Conservation (phyloP, 768 basidiomycete species). For the Mycena rosella region DNA sequence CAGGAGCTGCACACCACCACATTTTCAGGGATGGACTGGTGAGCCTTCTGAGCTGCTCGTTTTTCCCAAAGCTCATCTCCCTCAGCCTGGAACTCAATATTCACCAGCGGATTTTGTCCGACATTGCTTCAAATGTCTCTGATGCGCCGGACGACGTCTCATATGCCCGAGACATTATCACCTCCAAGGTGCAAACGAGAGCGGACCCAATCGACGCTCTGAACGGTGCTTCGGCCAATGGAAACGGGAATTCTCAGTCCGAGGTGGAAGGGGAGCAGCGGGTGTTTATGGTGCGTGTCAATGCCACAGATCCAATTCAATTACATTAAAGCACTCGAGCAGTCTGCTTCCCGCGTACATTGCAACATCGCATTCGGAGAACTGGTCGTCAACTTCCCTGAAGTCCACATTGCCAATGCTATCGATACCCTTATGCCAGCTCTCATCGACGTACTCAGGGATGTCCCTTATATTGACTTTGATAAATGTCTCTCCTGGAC, state of each 20-base stretch:
- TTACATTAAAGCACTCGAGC: constrained; percentile 18
- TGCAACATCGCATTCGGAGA: constrained; percentile 90
- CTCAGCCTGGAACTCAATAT: constrained; percentile 82
- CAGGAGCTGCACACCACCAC: background rate
- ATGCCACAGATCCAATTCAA: background rate
- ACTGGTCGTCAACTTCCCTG: constrained; percentile 74
- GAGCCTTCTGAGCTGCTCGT: constrained; percentile 36
- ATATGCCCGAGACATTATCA: constrained; percentile 68
- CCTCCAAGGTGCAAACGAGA: constrained; percentile 69
- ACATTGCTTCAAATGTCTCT: constrained; percentile 73
- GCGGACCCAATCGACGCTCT: constrained; percentile 43
- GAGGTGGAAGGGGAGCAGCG: constrained; percentile 47
- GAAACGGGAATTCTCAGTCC: constrained; percentile 40
- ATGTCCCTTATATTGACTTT: constrained; percentile 83
- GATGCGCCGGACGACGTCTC: constrained; percentile 60
- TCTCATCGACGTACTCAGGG: constrained; percentile 75
- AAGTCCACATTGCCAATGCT: constrained; percentile 62
- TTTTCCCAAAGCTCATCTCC: constrained; percentile 3
- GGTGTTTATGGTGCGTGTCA: constrained; percentile 70
- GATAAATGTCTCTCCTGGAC: constrained; percentile 85
- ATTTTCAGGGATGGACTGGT: constrained; percentile 65
- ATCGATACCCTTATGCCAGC: constrained; percentile 67
- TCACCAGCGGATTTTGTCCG: constrained; percentile 79
- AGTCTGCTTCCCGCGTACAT: constrained; percentile 81
- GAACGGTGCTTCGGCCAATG: constrained; percentile 25